Conservation (phyloP, 179 eudicot genomes). For the Silene noctiflora region DNA sequence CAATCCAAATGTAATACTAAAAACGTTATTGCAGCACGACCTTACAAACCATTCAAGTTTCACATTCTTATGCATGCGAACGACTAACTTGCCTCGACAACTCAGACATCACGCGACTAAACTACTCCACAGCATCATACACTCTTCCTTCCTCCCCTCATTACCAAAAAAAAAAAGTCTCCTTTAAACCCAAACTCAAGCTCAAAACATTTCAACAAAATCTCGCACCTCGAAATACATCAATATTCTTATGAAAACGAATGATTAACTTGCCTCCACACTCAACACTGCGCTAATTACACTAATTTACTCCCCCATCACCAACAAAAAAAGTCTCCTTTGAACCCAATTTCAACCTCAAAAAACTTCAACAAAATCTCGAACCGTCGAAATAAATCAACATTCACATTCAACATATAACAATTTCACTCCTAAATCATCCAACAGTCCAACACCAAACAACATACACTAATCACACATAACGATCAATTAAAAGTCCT, state of each 20-base stretch:
- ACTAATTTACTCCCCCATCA: not conserved
- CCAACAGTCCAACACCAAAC: not conserved
- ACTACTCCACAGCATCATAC: not conserved
- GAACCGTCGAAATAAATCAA: not conserved
- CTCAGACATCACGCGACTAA: not conserved
- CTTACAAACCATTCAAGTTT: not conserved
- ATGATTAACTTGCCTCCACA: not conserved
- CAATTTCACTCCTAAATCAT: not conserved
- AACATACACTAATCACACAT: not conserved
- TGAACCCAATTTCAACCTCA: not conserved
- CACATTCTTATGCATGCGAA: too few species aligned
- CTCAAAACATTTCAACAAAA: not conserved
- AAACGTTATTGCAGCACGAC: not conserved
- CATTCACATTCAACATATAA: not conserved
- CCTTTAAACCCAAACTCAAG: not conserved
- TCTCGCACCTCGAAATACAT: not conserved
- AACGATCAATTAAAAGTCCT: not conserved
- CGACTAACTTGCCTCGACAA: not conserved
- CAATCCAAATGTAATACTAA: not conserved
- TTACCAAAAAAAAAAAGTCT: not conserved
- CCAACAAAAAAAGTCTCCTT: not conserved
- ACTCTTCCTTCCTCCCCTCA: not conserved
- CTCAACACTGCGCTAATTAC: not conserved
- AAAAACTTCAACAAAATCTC: not conserved
- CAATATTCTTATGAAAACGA: too few species aligned